These are phyloP conservation scores for Starmerella asiatica DNA, from an alignment of 805 yeast genomes.

Conservation along the genomic window DNA sequence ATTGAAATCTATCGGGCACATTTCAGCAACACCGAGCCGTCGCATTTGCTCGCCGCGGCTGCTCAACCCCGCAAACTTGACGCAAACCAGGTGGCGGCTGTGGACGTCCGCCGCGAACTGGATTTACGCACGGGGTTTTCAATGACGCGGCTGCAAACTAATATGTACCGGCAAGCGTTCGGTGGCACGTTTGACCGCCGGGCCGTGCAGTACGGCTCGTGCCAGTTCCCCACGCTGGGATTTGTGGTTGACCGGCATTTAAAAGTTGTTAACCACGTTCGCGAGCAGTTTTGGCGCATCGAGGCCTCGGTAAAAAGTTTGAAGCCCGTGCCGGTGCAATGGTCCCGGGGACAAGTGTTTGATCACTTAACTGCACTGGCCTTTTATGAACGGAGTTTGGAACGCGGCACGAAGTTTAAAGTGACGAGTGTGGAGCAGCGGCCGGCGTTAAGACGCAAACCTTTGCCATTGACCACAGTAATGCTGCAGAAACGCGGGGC, in stretches of 20 bases:
- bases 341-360: constrained; percentile 62
- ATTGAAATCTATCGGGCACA: constrained; percentile 58
- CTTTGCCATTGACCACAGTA: constrained; percentile 87
- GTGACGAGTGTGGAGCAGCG: constrained; percentile 40
- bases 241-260: constrained; percentile 86
- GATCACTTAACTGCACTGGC: constrained; percentile 54
- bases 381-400: constrained; percentile 56
- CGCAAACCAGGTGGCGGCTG: constrained; percentile 64
- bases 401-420: constrained; percentile 33
- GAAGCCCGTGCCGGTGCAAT: constrained; percentile 34
- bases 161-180: constrained; percentile 29
- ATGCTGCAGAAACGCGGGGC: constrained; percentile 83
- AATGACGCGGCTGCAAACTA: constrained; percentile 68
- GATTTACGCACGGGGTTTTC: constrained; percentile 83
- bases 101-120: constrained; percentile 68
- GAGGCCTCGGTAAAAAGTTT: constrained; percentile 34
- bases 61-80: constrained; percentile 50
- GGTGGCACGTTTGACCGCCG: constrained; percentile 18
- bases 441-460: constrained; percentile 66
- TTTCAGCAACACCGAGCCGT: constrained; percentile 73
- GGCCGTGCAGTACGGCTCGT: constrained; percentile 70
- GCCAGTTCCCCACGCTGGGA: constrained; percentile 95
- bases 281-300: constrained; percentile 74
- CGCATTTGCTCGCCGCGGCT: constrained; percentile 66
- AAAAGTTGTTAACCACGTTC: constrained; percentile 53